Evolutionary conservation across 164 flowering plant species (phyloP).

Genomic region (Umbilicus rupestris): DNA sequence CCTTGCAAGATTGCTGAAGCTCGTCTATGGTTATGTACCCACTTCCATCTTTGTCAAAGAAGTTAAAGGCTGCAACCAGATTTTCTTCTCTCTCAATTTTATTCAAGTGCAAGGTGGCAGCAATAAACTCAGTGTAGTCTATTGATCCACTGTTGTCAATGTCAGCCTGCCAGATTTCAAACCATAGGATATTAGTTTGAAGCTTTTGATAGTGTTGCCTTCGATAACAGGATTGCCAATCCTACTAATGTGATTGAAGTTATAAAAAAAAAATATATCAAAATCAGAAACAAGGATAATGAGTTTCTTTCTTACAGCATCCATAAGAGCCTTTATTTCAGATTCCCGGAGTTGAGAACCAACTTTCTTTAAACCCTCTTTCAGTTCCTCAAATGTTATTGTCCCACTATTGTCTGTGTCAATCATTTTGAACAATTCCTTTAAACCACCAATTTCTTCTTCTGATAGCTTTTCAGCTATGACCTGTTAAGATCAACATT

Average conservation of each 20-base stretch:
- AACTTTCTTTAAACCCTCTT: constrained; percentile 9
- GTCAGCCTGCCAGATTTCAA: constrained; percentile 4
- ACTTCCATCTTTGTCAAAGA: constrained; percentile 5
- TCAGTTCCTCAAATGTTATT: constrained; percentile 12
- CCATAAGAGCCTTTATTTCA: constrained; percentile 7
- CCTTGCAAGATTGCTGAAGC: constrained; percentile 7
- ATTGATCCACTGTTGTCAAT: constrained; percentile 5
- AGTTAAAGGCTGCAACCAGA: constrained; percentile 6
- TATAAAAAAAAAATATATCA: neutral
- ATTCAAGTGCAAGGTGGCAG: constrained; percentile 6
- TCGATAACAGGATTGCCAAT: neutral
- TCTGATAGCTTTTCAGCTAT: constrained; percentile 11
- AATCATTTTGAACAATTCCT: constrained; percentile 10
- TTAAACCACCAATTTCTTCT: constrained; percentile 11
- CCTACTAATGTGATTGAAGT: neutral
- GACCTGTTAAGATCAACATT: neutral
- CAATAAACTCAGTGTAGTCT: constrained; percentile 7
- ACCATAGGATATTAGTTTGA: neutral
- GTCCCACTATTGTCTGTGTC: constrained; percentile 11
- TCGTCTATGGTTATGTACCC: constrained; percentile 7
- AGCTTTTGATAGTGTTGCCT: neutral
- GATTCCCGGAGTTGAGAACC: constrained; percentile 9
- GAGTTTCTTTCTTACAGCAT: constrained; percentile 5
- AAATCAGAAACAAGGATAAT: neutral
- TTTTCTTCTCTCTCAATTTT: constrained; percentile 7